Evolutionary conservation across 2,329 filamentous ascomycete species (phyloP).

Genomic region (Decorospora gaudefroyi): DNA sequence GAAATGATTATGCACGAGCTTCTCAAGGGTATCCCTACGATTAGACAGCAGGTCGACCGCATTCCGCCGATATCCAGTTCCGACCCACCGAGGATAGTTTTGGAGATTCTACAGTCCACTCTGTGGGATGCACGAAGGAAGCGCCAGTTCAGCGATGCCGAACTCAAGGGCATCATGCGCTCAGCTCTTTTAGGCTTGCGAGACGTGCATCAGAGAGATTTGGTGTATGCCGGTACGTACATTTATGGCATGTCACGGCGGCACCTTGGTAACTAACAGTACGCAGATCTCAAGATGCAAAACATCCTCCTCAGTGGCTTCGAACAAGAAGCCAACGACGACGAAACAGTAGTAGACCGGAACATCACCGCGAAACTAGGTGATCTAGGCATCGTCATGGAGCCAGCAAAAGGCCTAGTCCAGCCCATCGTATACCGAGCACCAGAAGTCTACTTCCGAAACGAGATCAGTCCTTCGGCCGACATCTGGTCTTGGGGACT

Average conservation of each 20-base stretch:
- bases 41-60: slow-evolving; percentile 16
- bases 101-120: slow-evolving; percentile 14
- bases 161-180: slow-evolving; percentile 19
- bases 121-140: slow-evolving; percentile 15
- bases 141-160: slow-evolving; percentile 16
- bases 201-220: slow-evolving; percentile 12
- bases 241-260: background rate
- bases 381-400: slow-evolving; percentile 18
- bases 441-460: slow-evolving; percentile 17
- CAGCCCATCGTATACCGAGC: slow-evolving; percentile 19
- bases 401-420: slow-evolving; percentile 15
- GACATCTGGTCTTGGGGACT: slow-evolving; percentile 19
- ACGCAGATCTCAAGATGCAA: slow-evolving; percentile 14
- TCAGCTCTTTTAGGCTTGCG: slow-evolving; percentile 11
- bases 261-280: background rate
- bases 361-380: slow-evolving; percentile 14
- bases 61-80: slow-evolving; percentile 9
- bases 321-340: slow-evolving; percentile 2
- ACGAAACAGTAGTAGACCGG: background rate
- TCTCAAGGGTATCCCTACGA: slow-evolving; percentile 13
- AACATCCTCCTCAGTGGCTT: slow-evolving; percentile 16
- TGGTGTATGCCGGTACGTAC: slow-evolving; percentile 16
- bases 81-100: slow-evolving; percentile 13
- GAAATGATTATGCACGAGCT: slow-evolving; percentile 20
- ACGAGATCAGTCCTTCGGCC: slow-evolving; percentile 14